Conservation (phyloP, 148 eudicot species). For the Camellia granthamiana region DNA sequence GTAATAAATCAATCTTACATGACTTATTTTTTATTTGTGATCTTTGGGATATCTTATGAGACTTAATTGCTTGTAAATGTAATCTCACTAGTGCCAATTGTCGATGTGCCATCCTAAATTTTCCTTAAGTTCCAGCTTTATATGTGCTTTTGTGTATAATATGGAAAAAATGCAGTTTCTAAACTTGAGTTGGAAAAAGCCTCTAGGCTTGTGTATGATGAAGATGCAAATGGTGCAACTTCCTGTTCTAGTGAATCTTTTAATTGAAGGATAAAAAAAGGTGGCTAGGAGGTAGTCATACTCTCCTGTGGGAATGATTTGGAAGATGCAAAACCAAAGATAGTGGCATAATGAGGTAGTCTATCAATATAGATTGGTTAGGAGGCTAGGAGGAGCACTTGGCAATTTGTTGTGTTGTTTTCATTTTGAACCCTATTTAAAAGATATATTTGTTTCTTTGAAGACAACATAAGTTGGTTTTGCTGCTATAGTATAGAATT, state of each 20-base stretch:
- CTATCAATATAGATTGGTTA: too few relatives aligned
- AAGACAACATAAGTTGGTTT: background rate
- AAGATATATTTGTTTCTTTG: background rate
- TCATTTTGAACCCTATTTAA: background rate
- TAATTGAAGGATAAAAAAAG: too few relatives aligned
- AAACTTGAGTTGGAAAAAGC: background rate
- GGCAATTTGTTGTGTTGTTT: background rate
- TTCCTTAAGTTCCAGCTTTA: background rate
- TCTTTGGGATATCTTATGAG: too few relatives aligned
- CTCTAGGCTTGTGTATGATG: background rate
- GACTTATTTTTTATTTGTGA: too few relatives aligned
- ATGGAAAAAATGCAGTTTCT: background rate
- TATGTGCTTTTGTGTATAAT: background rate
- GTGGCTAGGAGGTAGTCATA: too few relatives aligned
- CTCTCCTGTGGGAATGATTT: too few relatives aligned
- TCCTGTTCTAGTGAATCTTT: background rate
- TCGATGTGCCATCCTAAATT: background rate
- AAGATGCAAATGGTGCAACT: background rate
- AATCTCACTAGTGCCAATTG: background rate
- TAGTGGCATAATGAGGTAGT: too few relatives aligned
- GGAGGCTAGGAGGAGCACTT: background rate
- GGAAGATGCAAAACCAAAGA: too few relatives aligned
- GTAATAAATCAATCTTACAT: too few relatives aligned
- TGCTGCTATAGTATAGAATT: background rate
- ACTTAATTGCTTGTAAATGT: background rate